Evolutionary conservation across 2,329 filamentous ascomycete genomes (phyloP).

Genomic region (Ceratocystis huliohia): DNA sequence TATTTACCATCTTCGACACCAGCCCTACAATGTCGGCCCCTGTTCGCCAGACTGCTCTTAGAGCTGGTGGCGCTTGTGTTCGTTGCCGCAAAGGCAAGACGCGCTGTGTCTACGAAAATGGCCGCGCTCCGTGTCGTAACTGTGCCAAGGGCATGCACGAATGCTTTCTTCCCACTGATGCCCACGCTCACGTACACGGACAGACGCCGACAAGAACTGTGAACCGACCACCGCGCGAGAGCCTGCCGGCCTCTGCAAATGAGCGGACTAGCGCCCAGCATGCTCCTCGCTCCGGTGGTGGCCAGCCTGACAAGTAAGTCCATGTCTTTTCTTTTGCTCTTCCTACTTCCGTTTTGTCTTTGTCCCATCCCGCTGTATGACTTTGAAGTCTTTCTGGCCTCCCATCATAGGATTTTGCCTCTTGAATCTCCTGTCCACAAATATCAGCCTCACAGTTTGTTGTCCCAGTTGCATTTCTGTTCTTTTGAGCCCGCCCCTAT

Average conservation of each 20-base stretch:
- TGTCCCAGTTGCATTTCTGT: too few species aligned
- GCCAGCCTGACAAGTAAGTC: slow-evolving; percentile 46
- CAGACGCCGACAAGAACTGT: slow-evolving; percentile 42
- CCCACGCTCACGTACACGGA: slow-evolving; percentile 46
- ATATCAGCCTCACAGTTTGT: too few species aligned
- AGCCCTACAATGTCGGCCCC: slow-evolving; percentile 32
- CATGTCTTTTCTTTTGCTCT: not conserved
- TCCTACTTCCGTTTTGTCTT: slow-evolving; percentile 16
- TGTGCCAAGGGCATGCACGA: slow-evolving; percentile 52
- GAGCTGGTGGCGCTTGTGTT: slow-evolving; percentile 49
- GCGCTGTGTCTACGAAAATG: slow-evolving; percentile 51
- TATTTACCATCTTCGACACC: not conserved
- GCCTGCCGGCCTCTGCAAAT: slow-evolving; percentile 35
- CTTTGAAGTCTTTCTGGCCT: not conserved
- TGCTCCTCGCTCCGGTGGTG: slow-evolving; percentile 30
- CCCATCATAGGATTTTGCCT: not conserved
- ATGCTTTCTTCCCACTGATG: slow-evolving; percentile 49
- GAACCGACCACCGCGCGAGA: slow-evolving; percentile 41
- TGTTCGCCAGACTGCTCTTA: slow-evolving; percentile 47
- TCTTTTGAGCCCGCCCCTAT: too few species aligned
- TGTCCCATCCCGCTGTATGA: slow-evolving; percentile 1
- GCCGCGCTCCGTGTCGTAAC: slow-evolving; percentile 50
- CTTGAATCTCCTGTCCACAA: not conserved
- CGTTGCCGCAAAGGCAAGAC: slow-evolving; percentile 53
- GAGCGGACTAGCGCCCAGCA: slow-evolving; percentile 34